Conservation (phyloP, 768 basidiomycete species). For the Auricularia cornea region DNA sequence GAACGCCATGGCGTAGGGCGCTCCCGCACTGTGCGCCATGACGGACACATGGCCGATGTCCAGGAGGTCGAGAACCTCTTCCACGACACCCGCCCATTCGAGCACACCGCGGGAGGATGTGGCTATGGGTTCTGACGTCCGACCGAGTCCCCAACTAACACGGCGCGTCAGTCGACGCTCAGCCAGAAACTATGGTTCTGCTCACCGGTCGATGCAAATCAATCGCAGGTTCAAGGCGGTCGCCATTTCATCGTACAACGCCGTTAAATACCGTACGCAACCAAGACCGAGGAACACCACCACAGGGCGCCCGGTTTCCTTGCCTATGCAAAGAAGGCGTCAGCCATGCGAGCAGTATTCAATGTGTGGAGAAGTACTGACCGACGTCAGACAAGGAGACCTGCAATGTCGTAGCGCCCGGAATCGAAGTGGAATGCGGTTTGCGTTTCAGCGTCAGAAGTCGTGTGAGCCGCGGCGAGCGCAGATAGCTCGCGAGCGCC, state of each 20-base stretch:
- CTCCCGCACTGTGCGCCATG: constrained; percentile 93
- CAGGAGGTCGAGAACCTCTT: constrained; percentile 79
- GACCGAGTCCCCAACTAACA: constrained; percentile 83
- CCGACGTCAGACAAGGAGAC: constrained; percentile 91
- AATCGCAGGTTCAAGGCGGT: constrained; percentile 75
- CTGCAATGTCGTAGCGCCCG: constrained; percentile 52
- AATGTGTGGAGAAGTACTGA: constrained; percentile 35
- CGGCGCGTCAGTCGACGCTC: constrained; percentile 6
- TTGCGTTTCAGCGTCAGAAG: constrained; percentile 69
- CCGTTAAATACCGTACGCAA: constrained; percentile 90
- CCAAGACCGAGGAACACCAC: constrained; percentile 90
- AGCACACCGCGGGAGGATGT: constrained; percentile 70
- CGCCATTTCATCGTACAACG: constrained; percentile 94
- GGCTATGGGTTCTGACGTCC: constrained; percentile 59
- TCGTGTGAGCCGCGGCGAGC: constrained; percentile 78
- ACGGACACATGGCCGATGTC: constrained; percentile 74
- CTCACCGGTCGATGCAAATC: constrained; percentile 87
- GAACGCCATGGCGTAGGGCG: constrained; percentile 87
- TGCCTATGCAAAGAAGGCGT: not conserved
- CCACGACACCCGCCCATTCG: constrained; percentile 86
- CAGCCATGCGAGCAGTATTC: not conserved
- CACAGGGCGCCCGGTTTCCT: constrained; percentile 66
- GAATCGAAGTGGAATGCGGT: constrained; percentile 55
- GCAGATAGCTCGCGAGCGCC: constrained; percentile 77
- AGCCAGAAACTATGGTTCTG: constrained; percentile 8